These are phyloP conservation scores for Fraxinus excelsior DNA, from an alignment of 257 asterid genomes.

Conservation along the genomic window DNA sequence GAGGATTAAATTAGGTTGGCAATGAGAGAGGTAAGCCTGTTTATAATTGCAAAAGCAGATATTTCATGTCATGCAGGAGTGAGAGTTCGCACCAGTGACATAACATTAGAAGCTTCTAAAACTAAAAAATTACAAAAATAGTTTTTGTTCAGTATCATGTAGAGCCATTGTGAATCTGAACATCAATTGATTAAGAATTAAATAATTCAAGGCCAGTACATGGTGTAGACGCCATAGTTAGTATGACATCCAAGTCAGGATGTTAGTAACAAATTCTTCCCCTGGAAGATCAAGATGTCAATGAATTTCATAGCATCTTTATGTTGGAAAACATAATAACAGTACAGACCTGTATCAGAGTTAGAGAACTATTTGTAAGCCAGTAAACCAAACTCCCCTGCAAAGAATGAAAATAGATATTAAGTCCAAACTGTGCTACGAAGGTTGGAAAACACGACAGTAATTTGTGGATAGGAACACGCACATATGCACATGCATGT, in stretches of 20 bases:
- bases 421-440: neutral
- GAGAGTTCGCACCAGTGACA: neutral
- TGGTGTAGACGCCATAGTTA: neutral
- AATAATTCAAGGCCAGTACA: neutral
- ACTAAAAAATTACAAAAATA: neutral
- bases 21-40: no score
- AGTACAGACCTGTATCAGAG: slow-evolving; percentile 63
- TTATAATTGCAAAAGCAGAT: no score
- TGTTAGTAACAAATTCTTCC: slow-evolving; percentile 9
- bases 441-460: neutral
- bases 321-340: neutral
- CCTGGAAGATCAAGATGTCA: slow-evolving; percentile 9
- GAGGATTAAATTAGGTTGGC: no score
- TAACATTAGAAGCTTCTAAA: slow-evolving; percentile 3
- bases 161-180: neutral
- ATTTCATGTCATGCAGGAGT: neutral
- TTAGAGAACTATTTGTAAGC: slow-evolving; percentile 75
- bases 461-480: neutral
- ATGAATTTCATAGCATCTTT: slow-evolving; percentile 16
- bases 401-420: slow-evolving; percentile 33
- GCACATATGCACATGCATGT: neutral
- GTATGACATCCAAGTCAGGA: slow-evolving; percentile 1
- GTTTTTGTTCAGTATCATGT: neutral
- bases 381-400: slow-evolving; percentile 93
- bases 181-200: neutral